Conservation (phyloP, 2,329 filamentous ascomycete species). For the Colletotrichum magnum region DNA sequence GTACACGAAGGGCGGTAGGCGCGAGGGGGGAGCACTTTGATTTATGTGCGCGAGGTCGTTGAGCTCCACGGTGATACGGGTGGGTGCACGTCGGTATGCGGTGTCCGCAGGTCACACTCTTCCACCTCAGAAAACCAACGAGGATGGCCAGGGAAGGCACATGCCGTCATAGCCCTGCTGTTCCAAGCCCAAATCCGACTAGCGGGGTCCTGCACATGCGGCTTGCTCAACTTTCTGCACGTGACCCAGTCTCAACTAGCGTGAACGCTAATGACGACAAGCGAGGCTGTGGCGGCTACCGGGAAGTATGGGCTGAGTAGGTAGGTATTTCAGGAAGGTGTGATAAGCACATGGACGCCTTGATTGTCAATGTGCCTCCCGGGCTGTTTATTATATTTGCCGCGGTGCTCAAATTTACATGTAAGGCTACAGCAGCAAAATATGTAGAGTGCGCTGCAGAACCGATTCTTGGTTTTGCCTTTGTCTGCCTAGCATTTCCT, state of each 20-base stretch:
- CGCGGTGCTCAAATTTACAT: too few relatives aligned
- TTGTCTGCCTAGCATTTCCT: too few relatives aligned
- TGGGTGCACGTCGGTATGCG: constrained; percentile 15
- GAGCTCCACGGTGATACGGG: neutral
- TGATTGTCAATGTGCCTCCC: too few relatives aligned
- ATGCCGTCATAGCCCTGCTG: constrained; percentile 41
- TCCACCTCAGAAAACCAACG: constrained; percentile 32
- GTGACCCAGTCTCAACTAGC: constrained; percentile 5
- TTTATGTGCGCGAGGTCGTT: constrained; percentile 21
- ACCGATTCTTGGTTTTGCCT: too few relatives aligned
- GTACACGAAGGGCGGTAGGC: neutral
- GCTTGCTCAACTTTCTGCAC: constrained; percentile 5
- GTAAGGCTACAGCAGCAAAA: too few relatives aligned
- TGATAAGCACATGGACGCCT: too few relatives aligned
- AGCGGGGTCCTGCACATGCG: constrained; percentile 9
- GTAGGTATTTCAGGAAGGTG: too few relatives aligned
- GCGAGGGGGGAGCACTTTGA: constrained; percentile 7
- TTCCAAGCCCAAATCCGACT: constrained; percentile 29
- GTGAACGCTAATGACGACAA: too few relatives aligned
- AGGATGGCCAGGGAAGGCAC: constrained; percentile 36
- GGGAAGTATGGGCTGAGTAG: too few relatives aligned
- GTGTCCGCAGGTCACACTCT: constrained; percentile 26
- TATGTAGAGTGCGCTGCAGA: too few relatives aligned
- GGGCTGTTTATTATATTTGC: too few relatives aligned
- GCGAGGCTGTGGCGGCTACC: too few relatives aligned